These are phyloP conservation scores for Primulina eburnea DNA, from an alignment of 257 asterid genomes.

Conservation along the genomic window DNA sequence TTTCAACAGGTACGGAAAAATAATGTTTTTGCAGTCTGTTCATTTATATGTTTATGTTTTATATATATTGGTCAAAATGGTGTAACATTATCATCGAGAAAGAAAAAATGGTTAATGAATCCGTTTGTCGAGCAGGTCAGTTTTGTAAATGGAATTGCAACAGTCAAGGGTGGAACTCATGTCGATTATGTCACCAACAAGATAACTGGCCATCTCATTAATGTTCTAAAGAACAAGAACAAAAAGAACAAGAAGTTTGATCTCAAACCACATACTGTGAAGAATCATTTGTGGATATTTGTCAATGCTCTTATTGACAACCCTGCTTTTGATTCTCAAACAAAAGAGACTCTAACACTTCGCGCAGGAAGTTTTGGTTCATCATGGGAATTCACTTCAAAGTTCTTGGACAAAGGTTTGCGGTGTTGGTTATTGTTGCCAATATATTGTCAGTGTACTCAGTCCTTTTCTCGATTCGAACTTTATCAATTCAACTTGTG, in stretches of 20 bases:
- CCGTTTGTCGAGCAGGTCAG: slow-evolving; percentile 66
- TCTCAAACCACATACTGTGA: slow-evolving; percentile 75
- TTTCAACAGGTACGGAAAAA: slow-evolving; percentile 71
- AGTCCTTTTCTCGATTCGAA: slow-evolving; percentile 15
- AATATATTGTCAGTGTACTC: slow-evolving; percentile 4
- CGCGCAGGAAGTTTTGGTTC: slow-evolving; percentile 89
- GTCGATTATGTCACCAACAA: slow-evolving; percentile 88
- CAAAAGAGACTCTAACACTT: slow-evolving; percentile 92
- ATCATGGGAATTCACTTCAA: slow-evolving; percentile 72
- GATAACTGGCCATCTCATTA: slow-evolving; percentile 70
- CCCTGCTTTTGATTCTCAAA: slow-evolving; percentile 98
- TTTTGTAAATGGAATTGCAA: slow-evolving; percentile 86
- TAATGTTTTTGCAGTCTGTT: neutral
- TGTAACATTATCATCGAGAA: neutral
- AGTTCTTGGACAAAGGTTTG: slow-evolving; percentile 78
- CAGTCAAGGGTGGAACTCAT: slow-evolving; percentile 99
- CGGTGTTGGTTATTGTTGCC: slow-evolving; percentile 1
- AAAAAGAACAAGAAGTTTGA: slow-evolving; percentile 73
- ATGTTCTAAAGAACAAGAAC: slow-evolving; percentile 52
- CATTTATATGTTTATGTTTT: neutral
- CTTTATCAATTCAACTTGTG: slow-evolving; percentile 18
- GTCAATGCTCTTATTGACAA: slow-evolving; percentile 98
- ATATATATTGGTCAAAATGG: neutral
- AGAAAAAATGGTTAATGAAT: slow-evolving; percentile 7
- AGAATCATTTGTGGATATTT: slow-evolving; percentile 91